Evolutionary conservation across 2,329 filamentous ascomycete genomes (phyloP), one percentile per base, ranked within the genome.

Genomic region (Cordyceps militaris): DNA sequence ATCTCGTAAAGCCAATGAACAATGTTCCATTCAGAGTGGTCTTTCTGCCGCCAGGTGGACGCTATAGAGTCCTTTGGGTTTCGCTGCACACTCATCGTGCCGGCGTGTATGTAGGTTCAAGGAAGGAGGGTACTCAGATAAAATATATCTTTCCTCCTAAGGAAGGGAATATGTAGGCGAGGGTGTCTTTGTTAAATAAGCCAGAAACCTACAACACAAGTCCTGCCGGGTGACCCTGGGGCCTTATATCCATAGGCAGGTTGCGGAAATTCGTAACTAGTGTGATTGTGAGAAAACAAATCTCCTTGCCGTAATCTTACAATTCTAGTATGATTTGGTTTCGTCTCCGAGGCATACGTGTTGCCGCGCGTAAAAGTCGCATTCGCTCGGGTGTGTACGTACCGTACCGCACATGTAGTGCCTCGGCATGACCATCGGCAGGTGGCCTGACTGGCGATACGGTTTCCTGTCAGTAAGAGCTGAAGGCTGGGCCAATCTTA

Each of bases 1-100:
- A 56, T 28, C 9, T 66, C 61, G 42, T 60, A 50, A 38, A 60
- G 7, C 49, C 59, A 61, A 53, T 65, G 63, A n/a, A 58, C 46
- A 21, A 61, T 40, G 13, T 54, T 61, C 64, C 63, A 66, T 24
- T 60, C 28, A 4, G 47, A 53, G 24, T 60, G 60, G 53, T 60
- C 49, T 28, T 30, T 50, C 16, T 38, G 26, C 10, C 63, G 58
- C 64, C 64, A 65, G 30, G 63, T 66, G 28, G 63, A 65, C 48
- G 58, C 57, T 23, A 66, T 62, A 1, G 63, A 66, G 57, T 66
- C 63, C 14, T 55, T 55, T n/a, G 40, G 52, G 40, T 55, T 55
- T 19, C 42, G 52, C 21, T 55, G 40, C 14, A n/a, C 32, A 6
- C 40, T 55, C 52, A 55, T 55, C 28, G 13, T 46, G 24, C 14